Evolutionary conservation across 1,139 yeast species (phyloP), one percentile per base, ranked within the genome.

Genomic region (Zhuliangozyma parablackwelliae): DNA sequence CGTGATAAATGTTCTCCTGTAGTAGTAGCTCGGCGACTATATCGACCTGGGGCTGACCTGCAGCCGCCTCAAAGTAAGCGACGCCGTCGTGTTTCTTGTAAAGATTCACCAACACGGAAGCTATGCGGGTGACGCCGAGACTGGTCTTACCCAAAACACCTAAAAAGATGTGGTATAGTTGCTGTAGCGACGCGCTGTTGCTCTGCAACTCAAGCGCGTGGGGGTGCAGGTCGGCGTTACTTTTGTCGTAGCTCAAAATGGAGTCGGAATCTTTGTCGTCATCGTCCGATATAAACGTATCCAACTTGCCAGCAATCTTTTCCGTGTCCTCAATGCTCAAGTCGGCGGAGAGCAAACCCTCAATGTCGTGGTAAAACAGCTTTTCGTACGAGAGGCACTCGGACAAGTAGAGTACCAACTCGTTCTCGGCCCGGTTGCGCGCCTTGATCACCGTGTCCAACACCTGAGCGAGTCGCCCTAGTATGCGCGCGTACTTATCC

Each of bases 271-370:
- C 24, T 7, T 7, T 7, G 24, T 9, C 24, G 10, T 23, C 6
- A 5, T 31, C 36, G n/a, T 33, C 35, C 7, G 33, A 26, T n/a
- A 56, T 42, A 28, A 50, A 46, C 7, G 45, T 42, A 30, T 58
- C 65, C 28, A 61, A 38, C 10, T 53, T 50, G 10, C 40, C 38
- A 4, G 54, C 55, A 20, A 61, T 45, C 31, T 49, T 47, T 16
- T 54, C 55, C 5, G 66, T 57, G 31, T 59, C 64, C 21, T 53
- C 52, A 8, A 54, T 48, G 9, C 40, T 44, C n/a, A 51, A 29
- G 13, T 37, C 40, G 13, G 41, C 28, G 11, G 49, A 53, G 32
- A 53, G 40, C 13, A 47, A 40, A 23, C 47, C 38, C 28, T 50
- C 50, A n/a, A 57, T 37, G 2, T 41, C 38, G 7, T 52, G 36